These are phyloP conservation scores for Aspergillus funiculosus DNA, from an alignment of 495 filamentous ascomycete species.

Conservation along the genomic window DNA sequence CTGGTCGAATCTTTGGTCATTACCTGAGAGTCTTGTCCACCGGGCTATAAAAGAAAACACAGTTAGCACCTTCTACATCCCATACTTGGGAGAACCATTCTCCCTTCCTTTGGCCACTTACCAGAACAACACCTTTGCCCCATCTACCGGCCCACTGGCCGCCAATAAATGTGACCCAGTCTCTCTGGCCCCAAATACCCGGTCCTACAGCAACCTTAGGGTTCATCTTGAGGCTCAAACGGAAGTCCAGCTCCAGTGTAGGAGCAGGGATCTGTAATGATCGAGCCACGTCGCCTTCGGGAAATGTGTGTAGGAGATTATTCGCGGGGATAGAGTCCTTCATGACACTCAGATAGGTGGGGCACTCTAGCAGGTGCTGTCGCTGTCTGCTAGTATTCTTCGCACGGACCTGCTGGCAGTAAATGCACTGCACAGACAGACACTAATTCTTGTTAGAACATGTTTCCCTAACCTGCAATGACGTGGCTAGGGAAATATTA, in stretches of 20 bases:
- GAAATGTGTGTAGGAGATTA: slow-evolving; percentile 51
- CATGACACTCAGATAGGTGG: slow-evolving; percentile 52
- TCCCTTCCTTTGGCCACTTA: slow-evolving; percentile 41
- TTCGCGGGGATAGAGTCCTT: slow-evolving; percentile 55
- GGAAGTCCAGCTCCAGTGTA: slow-evolving; percentile 54
- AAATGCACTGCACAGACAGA: slow-evolving; percentile 53
- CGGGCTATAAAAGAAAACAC: slow-evolving; percentile 45
- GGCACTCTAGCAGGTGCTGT: slow-evolving; percentile 50
- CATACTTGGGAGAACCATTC: background rate
- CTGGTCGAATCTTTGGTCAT: slow-evolving; percentile 52
- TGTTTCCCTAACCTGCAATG: background rate
- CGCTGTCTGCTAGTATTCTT: slow-evolving; percentile 54
- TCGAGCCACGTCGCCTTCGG: slow-evolving; percentile 48
- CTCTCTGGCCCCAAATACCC: slow-evolving; percentile 51
- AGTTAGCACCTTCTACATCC: background rate
- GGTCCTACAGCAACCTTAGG: slow-evolving; percentile 49
- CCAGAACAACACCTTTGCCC: slow-evolving; percentile 54
- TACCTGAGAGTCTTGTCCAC: slow-evolving; percentile 55
- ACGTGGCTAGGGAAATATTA: slow-evolving; percentile 20
- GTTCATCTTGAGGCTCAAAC: slow-evolving; percentile 57
- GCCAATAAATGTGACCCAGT: slow-evolving; percentile 53
- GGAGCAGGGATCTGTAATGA: slow-evolving; percentile 52
- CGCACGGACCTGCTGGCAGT: slow-evolving; percentile 52
- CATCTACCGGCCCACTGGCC: slow-evolving; percentile 57
- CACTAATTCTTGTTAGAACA: slow-evolving; percentile 30